Percentiles rank a stretch among this genome's conserved stretches.
Conservation (phyloP, 1,284 basidiomycete species). For the Microbotryum intermedium region DNA sequence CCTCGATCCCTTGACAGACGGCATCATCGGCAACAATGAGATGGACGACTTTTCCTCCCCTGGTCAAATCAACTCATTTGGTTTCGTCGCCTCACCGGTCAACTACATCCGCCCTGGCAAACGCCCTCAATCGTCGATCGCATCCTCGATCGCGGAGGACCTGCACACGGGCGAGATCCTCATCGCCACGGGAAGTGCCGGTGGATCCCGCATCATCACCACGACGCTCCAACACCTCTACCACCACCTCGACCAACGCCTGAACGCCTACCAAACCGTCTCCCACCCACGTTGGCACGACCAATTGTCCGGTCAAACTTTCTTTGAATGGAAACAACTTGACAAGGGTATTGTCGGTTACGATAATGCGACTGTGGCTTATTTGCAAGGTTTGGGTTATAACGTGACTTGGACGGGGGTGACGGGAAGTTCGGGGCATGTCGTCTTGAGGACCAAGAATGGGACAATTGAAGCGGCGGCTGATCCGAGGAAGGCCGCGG, state of each 20-base stretch:
- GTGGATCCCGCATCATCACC: constrained; percentile 43
- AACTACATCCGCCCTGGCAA: constrained; percentile 42
- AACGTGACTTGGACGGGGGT: constrained; percentile 33
- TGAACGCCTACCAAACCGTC: constrained; percentile 33
- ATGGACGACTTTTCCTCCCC: constrained; percentile 42
- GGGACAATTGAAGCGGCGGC: no score
- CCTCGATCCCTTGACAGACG: constrained; percentile 32
- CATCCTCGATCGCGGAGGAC: constrained; percentile 40
- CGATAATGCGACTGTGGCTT: constrained; percentile 38
- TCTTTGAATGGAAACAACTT: constrained; percentile 36
- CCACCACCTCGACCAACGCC: constrained; percentile 35
- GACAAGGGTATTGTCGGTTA: constrained; percentile 36
- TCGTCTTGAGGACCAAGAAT: no score
- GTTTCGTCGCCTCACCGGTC: constrained; percentile 37
- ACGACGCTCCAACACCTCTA: constrained; percentile 40
- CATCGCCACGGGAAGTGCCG: constrained; percentile 40
- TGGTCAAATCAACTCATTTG: constrained; percentile 40
- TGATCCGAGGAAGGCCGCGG: no score
- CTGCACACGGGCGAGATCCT: constrained; percentile 36
- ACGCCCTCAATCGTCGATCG: constrained; percentile 41
- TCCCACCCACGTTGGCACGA: constrained; percentile 42
- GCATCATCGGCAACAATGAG: constrained; percentile 38
- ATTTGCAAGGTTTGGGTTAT: constrained; percentile 36
- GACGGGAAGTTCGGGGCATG: no score
- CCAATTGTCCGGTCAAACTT: constrained; percentile 39